Evolutionary conservation across 2,329 filamentous ascomycete genomes (phyloP).

Genomic region (Massarina eburnea): DNA sequence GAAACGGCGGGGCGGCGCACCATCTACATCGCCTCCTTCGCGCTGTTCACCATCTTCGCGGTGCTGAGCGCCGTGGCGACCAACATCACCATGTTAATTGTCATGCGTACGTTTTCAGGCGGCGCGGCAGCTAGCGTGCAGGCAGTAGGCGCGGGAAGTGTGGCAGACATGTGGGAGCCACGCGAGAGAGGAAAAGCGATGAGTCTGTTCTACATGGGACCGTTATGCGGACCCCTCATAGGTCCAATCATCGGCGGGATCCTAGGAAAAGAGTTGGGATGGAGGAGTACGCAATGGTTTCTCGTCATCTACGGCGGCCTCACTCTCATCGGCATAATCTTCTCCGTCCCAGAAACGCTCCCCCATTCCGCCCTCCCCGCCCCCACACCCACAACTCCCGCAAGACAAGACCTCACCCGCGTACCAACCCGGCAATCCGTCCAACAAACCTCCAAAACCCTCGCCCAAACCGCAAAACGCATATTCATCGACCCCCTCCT

Average conservation of each 20-base stretch:
- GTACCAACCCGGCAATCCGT: slow-evolving; percentile 40
- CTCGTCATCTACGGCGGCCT: slow-evolving; percentile 33
- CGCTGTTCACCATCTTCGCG: slow-evolving; percentile 27
- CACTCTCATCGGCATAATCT: slow-evolving; percentile 24
- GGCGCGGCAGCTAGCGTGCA: slow-evolving; percentile 36
- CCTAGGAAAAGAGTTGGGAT: slow-evolving; percentile 26
- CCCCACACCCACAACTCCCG: not conserved
- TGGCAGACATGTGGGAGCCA: slow-evolving; percentile 38
- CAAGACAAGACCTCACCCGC: slow-evolving; percentile 22
- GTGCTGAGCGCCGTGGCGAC: slow-evolving; percentile 30
- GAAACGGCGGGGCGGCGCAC: slow-evolving; percentile 33
- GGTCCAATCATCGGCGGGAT: slow-evolving; percentile 36
- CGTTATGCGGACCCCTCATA: slow-evolving; percentile 33
- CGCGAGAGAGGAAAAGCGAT: slow-evolving; percentile 35
- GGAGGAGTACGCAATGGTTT: slow-evolving; percentile 39
- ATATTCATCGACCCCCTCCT: slow-evolving; percentile 44
- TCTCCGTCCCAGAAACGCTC: slow-evolving; percentile 32
- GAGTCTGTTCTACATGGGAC: slow-evolving; percentile 38
- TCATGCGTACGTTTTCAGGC: slow-evolving; percentile 33
- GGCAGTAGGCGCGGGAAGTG: slow-evolving; percentile 35
- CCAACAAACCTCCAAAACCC: slow-evolving; percentile 32
- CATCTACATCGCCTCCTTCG: slow-evolving; percentile 37
- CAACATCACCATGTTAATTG: slow-evolving; percentile 36
- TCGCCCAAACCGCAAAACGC: slow-evolving; percentile 30
- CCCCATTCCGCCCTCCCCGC: not conserved